Conservation (phyloP, 2,329 filamentous ascomycete genomes). For the Simplicillium sp. region DNA sequence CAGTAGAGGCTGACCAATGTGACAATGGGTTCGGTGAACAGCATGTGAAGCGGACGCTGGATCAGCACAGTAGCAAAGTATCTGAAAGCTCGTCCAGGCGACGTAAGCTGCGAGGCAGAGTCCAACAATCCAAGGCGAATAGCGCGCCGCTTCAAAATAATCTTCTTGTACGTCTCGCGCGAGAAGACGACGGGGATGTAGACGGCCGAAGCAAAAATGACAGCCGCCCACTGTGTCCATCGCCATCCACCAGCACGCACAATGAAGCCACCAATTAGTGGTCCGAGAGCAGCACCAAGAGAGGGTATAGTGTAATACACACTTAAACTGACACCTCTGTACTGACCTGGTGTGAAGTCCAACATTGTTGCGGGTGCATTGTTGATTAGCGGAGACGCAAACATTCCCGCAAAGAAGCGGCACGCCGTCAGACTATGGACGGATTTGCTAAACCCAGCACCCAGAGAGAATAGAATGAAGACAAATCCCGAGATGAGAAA, state of each 20-base stretch:
- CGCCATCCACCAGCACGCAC: conserved; percentile 56
- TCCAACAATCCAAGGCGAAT: conserved; percentile 22
- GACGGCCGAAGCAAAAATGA: conserved; percentile 33
- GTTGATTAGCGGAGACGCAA: conserved; percentile 52
- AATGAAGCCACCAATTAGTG: conserved; percentile 59
- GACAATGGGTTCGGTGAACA: conserved; percentile 64
- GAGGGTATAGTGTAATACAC: conserved; percentile 59
- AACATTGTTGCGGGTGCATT: conserved; percentile 54
- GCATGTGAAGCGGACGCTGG: conserved; percentile 56
- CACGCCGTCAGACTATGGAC: conserved; percentile 63
- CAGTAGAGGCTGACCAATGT: conserved; percentile 56
- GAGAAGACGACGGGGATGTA: conserved; percentile 49
- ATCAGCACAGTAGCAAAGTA: conserved; percentile 33
- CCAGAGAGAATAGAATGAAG: conserved; percentile 67
- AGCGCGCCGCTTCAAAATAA: conserved; percentile 39
- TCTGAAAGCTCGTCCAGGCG: conserved; percentile 13
- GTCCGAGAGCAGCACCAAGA: conserved; percentile 53
- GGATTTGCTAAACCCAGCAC: conserved; percentile 57
- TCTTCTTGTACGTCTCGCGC: conserved; percentile 52
- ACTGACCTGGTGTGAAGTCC: conserved; percentile 44
- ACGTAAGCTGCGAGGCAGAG: conserved; percentile 15
- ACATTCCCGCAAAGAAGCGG: conserved; percentile 57
- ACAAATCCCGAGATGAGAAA: conserved; percentile 45
- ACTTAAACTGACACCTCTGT: conserved; percentile 49
- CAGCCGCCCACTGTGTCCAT: conserved; percentile 36